Evolutionary conservation across 2,329 filamentous ascomycete genomes (phyloP), one percentile per base, ranked within the genome.

Genomic region (Arthrobotrys conoides): DNA sequence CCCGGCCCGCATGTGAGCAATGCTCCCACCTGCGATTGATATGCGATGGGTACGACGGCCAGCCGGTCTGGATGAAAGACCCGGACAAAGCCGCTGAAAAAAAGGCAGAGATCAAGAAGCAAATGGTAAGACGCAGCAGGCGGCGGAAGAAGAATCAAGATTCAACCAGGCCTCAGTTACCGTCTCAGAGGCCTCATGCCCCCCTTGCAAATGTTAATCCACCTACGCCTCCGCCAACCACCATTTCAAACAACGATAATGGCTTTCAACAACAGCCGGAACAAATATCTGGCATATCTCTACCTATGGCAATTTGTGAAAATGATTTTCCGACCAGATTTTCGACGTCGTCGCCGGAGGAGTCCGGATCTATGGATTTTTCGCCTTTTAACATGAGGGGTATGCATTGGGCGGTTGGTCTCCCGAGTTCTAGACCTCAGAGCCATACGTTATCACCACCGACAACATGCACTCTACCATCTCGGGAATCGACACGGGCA

Each of bases 141-240:
- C 71, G 80, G 18, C 71, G 78, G 27, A 81, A 76, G 80, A 79
- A 75, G 76, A 71, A 61, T 18, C 76, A 79, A 57, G 66, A 75
- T 38, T 30, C 68, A 57, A 71, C 46, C 36, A 68, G 41, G 18
- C 9, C 68, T 3, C 61, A 78, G 53, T 0, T 72, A 8, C 53
- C 68, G 10, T 78, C 75, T 27, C 75, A 78, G 24, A 68, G 84
- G 84, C 89, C 83, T 80, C 84, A 82, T 82, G 14, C 33, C 30
- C 86, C 82, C 82, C 85, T 46, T 85, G 85, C 24, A 66, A 61
- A 61, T 61, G 12, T 61, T 18, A 81, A 46, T 85, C 86, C 55
- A 83, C 85, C 48, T 86, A 86, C 18, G 84, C 85, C 30, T 83
- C 86, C 24, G 84, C 83, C 68, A 59, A 76, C 41, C 79, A 80